Evolutionary conservation across 495 filamentous ascomycete species (phyloP).

Genomic region (Xylaria grammica): DNA sequence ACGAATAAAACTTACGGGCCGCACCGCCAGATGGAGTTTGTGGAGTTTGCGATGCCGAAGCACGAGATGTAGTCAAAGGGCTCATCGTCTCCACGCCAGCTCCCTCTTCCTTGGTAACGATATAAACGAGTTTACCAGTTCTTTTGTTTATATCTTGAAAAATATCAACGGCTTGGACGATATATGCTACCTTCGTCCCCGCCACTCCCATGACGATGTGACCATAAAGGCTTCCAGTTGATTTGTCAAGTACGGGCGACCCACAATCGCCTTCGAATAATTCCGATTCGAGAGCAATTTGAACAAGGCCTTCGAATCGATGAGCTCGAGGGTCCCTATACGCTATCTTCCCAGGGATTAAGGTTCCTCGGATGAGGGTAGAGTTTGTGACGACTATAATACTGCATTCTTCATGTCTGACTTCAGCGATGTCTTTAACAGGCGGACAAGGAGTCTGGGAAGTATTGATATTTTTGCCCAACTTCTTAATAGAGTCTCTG

Average conservation of each 20-base stretch:
- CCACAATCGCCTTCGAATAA: slow-evolving; percentile 33
- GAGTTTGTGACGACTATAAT: slow-evolving; percentile 11
- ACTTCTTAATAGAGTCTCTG: neutral
- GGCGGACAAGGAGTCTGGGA: neutral
- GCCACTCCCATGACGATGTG: slow-evolving; percentile 32
- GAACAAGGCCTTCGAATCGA: neutral
- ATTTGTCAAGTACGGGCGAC: slow-evolving; percentile 30
- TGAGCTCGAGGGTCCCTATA: slow-evolving; percentile 4
- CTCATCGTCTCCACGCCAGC: no score
- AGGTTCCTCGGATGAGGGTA: neutral
- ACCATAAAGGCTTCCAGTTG: slow-evolving; percentile 30
- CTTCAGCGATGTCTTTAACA: neutral
- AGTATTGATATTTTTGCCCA: neutral
- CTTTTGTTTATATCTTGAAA: slow-evolving; percentile 13
- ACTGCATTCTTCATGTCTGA: neutral
- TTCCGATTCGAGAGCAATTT: neutral
- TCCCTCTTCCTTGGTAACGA: no score
- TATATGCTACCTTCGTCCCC: slow-evolving; percentile 30
- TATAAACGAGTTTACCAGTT: neutral
- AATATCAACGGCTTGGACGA: slow-evolving; percentile 26
- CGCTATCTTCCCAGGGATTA: slow-evolving; percentile 13
- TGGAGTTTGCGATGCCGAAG: no score
- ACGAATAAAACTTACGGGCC: no score
- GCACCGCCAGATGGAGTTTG: no score
- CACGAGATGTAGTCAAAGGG: no score